phyloP scores from a whole-genome alignment of 495 filamentous ascomycete species.

The Rostrohypoxylon terebratum region DNA sequence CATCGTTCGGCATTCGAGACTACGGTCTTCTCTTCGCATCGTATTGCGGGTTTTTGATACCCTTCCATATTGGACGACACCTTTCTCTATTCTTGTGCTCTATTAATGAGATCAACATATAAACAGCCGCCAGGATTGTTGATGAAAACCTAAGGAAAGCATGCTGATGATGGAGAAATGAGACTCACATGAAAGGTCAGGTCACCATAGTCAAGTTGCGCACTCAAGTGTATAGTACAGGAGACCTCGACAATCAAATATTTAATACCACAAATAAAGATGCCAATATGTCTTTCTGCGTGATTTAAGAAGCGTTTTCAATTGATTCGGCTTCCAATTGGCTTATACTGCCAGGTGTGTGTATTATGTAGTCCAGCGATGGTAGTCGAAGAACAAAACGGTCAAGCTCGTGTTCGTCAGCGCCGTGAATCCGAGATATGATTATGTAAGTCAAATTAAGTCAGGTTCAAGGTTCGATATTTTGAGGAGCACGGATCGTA shows the following conservation, averaged over 20 bases:
- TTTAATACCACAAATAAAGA: conserved; percentile 33
- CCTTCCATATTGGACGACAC: conserved; percentile 36
- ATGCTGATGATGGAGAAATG: conserved; percentile 27
- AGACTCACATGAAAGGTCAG: conserved; percentile 21
- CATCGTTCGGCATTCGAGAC: conserved; percentile 39
- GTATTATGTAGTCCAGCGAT: neutral
- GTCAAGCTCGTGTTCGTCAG: neutral
- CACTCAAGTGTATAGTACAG: conserved; percentile 34
- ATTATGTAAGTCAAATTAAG: too few species aligned
- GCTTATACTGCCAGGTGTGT: too few species aligned
- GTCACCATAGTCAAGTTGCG: conserved; percentile 15
- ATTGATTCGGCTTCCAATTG: neutral
- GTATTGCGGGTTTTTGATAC: conserved; percentile 38
- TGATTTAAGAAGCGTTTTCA: neutral
- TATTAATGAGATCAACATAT: conserved; percentile 22
- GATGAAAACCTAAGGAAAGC: conserved; percentile 3
- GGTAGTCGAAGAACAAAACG: neutral
- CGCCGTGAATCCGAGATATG: too few species aligned
- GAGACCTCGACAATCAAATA: conserved; percentile 28
- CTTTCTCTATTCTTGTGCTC: conserved; percentile 3
- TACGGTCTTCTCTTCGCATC: conserved; percentile 34
- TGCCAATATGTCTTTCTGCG: neutral
- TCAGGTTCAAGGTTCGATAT: too few species aligned
- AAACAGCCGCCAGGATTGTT: conserved; percentile 8
- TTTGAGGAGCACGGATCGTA: too few species aligned